phyloP scores from a whole-genome alignment of 495 filamentous ascomycete species.

The Pseudevernia furfuracea region DNA sequence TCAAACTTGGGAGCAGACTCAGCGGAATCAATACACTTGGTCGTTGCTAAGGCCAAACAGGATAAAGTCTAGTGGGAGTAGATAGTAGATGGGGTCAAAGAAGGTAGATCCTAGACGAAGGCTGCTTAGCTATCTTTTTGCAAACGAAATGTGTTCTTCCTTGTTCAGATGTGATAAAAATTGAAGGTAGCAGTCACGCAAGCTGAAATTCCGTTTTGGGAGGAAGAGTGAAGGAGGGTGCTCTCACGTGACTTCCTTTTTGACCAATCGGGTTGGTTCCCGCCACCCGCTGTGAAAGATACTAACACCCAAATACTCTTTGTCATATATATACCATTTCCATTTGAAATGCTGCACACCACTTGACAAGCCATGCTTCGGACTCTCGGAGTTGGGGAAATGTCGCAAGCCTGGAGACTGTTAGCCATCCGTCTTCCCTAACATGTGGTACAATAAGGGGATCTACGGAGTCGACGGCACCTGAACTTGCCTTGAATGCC shows the following conservation, averaged over 20 bases:
- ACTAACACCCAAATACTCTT: neutral
- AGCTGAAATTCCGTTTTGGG: neutral
- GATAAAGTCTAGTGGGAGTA: neutral
- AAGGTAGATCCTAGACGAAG: neutral
- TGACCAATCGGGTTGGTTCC: neutral
- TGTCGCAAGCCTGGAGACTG: neutral
- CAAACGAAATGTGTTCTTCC: neutral
- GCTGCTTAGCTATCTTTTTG: neutral
- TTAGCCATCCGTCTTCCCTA: neutral
- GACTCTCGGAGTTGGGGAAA: neutral
- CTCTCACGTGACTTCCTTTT: neutral
- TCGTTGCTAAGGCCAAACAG: neutral
- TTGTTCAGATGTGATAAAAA: neutral
- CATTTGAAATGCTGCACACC: neutral
- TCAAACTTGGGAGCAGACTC: neutral
- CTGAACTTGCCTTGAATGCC: neutral
- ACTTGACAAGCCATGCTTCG: neutral
- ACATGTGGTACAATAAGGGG: neutral
- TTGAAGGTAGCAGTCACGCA: neutral
- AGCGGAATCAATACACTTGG: neutral
- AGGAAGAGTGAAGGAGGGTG: neutral
- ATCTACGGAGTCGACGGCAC: neutral
- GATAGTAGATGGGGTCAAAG: neutral
- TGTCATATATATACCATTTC: neutral
- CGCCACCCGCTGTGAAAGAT: neutral